These are phyloP conservation scores for Scheffersomyces lignosus DNA, from an alignment of 805 yeast species.

Conservation along the genomic window DNA sequence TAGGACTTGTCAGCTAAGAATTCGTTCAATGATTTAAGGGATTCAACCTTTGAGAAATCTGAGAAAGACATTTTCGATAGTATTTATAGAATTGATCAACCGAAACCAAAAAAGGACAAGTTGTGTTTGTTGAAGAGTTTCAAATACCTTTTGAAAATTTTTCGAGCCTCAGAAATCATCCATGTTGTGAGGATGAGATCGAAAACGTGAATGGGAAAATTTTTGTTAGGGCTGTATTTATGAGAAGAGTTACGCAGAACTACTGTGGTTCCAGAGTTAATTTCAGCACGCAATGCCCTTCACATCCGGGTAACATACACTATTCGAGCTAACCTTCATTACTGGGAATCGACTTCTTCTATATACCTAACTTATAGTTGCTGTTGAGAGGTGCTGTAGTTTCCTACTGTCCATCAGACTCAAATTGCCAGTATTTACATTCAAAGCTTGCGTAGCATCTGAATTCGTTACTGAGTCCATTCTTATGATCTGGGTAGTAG, in stretches of 20 bases:
- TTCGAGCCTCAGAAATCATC: not conserved
- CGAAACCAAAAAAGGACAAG: too few species aligned
- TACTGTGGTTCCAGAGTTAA: too few species aligned
- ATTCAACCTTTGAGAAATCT: slow-evolving; percentile 75
- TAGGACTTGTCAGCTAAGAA: slow-evolving; percentile 91
- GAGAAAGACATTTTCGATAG: slow-evolving; percentile 63
- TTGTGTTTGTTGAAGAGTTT: not conserved
- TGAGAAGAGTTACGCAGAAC: slow-evolving; percentile 1
- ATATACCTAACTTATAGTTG: too few species aligned
- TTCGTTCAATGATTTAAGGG: slow-evolving; percentile 66
- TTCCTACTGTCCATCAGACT: too few species aligned
- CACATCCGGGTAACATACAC: too few species aligned
- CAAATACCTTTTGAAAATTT: slow-evolving; percentile 3
- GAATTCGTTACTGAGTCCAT: slow-evolving; percentile 86
- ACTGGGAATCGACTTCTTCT: too few species aligned
- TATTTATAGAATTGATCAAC: not conserved
- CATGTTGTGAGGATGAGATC: not conserved
- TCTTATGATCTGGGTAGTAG: slow-evolving; percentile 77
- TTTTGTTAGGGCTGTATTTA: slow-evolving; percentile 4
- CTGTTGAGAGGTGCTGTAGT: too few species aligned
- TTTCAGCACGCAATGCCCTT: too few species aligned
- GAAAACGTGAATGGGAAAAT: slow-evolving; percentile 3
- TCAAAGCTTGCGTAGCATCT: slow-evolving; percentile 81
- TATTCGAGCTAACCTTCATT: too few species aligned
- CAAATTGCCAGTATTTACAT: slow-evolving; percentile 63